Evolutionary conservation across 129 eudicot genomes (phyloP).

Genomic region (Flaveria ramosissima): DNA sequence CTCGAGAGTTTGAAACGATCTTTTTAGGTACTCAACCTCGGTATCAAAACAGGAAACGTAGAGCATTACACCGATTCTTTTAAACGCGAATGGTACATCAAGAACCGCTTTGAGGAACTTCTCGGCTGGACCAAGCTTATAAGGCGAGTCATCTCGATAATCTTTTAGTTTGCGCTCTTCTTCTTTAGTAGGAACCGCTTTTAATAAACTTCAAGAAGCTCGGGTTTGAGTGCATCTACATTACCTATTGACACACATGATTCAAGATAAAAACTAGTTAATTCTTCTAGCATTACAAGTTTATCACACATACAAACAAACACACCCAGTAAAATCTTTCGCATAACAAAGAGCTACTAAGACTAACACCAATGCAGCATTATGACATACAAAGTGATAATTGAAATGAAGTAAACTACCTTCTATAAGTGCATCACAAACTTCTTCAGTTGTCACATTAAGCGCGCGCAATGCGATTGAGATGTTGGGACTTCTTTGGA

Average conservation of each 20-base stretch:
- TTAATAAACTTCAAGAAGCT: constrained; percentile 86
- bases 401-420: too few relatives aligned
- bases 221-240: constrained; percentile 75
- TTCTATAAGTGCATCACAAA: too few relatives aligned
- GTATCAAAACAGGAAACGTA: constrained; percentile 77
- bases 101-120: constrained; percentile 78
- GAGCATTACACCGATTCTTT: constrained; percentile 82
- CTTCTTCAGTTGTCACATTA: too few relatives aligned
- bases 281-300: background rate
- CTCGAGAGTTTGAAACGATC: constrained; percentile 62
- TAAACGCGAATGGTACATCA: constrained; percentile 89
- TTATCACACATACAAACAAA: background rate
- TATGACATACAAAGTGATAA: too few relatives aligned
- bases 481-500: too few relatives aligned
- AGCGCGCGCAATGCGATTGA: too few relatives aligned
- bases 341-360: background rate
- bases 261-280: background rate
- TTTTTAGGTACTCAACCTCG: constrained; percentile 84
- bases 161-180: constrained; percentile 81
- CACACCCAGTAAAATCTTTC: background rate
- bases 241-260: constrained; percentile 57
- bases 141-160: too few relatives aligned
- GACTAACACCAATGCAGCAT: too few relatives aligned
- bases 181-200: constrained; percentile 92
- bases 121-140: constrained; percentile 87